Conservation (phyloP, 805 yeast genomes). For the Monosporozyma yasuniensis region DNA sequence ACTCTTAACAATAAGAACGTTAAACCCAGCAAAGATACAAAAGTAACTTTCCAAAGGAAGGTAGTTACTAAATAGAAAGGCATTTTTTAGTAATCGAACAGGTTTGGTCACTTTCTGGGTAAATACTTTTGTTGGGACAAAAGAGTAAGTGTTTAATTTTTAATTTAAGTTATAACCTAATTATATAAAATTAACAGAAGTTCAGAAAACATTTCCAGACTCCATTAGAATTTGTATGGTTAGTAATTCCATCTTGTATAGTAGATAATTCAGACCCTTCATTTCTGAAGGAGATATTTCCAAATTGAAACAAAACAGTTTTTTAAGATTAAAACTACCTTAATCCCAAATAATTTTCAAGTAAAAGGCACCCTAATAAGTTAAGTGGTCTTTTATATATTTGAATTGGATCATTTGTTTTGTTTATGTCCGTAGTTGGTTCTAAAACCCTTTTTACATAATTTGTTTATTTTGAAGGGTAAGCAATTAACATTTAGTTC, state of each 20-base stretch:
- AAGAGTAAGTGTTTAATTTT: not conserved
- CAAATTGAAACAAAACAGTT: not conserved
- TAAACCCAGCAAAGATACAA: not conserved
- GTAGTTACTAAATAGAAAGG: not conserved
- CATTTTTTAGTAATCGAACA: not conserved
- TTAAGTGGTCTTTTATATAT: not conserved
- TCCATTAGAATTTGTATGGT: no score
- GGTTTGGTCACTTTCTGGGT: not conserved
- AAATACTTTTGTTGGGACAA: not conserved
- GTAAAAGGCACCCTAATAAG: not conserved
- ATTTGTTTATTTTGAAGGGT: not conserved
- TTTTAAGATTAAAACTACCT: not conserved
- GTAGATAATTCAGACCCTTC: not conserved
- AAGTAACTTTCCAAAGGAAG: not conserved
- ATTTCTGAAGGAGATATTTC: not conserved
- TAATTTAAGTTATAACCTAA: not conserved
- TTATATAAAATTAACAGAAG: not conserved
- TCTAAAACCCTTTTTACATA: not conserved
- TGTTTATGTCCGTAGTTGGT: not conserved
- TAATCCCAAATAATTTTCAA: not conserved
- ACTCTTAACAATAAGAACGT: constrained; percentile 9
- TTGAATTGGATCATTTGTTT: not conserved
- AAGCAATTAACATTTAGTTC: not conserved
- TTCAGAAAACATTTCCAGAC: no score
- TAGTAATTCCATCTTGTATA: no score